Evolutionary conservation across 805 yeast genomes (phyloP), one percentile per base, ranked within the genome.

Genomic region (Isabelozyma heimii): DNA sequence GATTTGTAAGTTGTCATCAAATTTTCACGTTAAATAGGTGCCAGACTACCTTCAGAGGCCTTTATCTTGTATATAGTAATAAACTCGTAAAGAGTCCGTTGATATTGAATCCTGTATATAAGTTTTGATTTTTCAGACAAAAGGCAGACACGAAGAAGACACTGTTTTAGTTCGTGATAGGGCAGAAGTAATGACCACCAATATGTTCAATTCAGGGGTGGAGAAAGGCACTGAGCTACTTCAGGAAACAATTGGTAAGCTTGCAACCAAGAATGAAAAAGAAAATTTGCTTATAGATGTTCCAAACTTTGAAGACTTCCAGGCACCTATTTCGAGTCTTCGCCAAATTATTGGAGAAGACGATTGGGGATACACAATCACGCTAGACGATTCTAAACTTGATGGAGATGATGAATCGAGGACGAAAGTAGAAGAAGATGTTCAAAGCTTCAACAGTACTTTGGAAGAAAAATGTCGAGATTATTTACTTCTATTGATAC

Each of bases 401-500:
- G 20, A 40, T 2, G n/a, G n/a, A 8, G 35, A 40, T 9, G 40
- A 15, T n/a, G 44, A 14, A 13, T 42, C 3, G 47, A 44, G n/a
- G 54, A 48, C 37, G 51, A 48, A 12, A 30, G 43, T 16, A 6
- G 44, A 40, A 14, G 48, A 42, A 6, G 60, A 62, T 10, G 46
- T 60, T 2, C 48, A 38, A 7, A 52, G 50, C 6, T 69, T 67
- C 52, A 62, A 67, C 43, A 48, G 48, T 1, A 59, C 55, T 1
- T 47, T 68, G 16, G 57, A 52, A 13, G 52, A 51, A n/a, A 59
- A 55, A 39, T 47, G 61, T 3, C 51, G 50, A n/a, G 63, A 61
- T 9, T 56, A 56, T 16, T 48, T 68, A 4, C 37, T 61, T 13
- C 49, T 52, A 5, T 52, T 55, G 40, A 60, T 65, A 6, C 60